phyloP scores from a whole-genome alignment of 2,329 filamentous ascomycete genomes.

The Aureobasidium sp. region DNA sequence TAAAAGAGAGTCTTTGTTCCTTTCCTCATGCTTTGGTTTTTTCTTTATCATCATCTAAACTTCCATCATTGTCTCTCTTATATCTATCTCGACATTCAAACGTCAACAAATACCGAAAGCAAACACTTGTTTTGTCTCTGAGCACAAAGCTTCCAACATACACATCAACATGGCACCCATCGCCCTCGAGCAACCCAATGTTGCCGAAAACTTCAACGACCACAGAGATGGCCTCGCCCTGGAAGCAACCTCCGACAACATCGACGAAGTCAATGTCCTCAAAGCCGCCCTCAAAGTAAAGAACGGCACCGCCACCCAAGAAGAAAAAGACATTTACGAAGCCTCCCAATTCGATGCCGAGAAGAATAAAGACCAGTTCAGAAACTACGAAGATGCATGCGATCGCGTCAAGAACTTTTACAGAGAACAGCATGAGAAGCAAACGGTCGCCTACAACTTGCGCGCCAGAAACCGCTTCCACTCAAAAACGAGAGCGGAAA shows the following conservation, averaged over 20 bases:
- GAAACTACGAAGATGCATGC: constrained; percentile 75
- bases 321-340: constrained; percentile 44
- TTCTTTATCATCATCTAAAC: not conserved
- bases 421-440: constrained; percentile 60
- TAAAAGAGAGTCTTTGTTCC: not conserved
- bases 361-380: constrained; percentile 73
- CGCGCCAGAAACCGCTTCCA: constrained; percentile 66
- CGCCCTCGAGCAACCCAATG: constrained; percentile 35
- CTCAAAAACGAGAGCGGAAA: constrained; percentile 58
- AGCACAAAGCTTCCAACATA: not conserved
- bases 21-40: not conserved
- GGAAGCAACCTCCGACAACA: constrained; percentile 50
- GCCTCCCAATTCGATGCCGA: constrained; percentile 60
- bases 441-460: constrained; percentile 78
- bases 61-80: not conserved
- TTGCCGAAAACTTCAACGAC: constrained; percentile 38
- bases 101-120: not conserved
- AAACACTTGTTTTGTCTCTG: not conserved
- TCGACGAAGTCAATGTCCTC: constrained; percentile 53
- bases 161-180: constrained; percentile 37
- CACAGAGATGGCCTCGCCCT: constrained; percentile 49
- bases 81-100: not conserved
- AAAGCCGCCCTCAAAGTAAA: constrained; percentile 47
- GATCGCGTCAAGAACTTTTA: constrained; percentile 85
- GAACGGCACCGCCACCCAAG: constrained; percentile 37